Conservation (phyloP, 2,329 filamentous ascomycete genomes). For the Fusarium oxysporum region DNA sequence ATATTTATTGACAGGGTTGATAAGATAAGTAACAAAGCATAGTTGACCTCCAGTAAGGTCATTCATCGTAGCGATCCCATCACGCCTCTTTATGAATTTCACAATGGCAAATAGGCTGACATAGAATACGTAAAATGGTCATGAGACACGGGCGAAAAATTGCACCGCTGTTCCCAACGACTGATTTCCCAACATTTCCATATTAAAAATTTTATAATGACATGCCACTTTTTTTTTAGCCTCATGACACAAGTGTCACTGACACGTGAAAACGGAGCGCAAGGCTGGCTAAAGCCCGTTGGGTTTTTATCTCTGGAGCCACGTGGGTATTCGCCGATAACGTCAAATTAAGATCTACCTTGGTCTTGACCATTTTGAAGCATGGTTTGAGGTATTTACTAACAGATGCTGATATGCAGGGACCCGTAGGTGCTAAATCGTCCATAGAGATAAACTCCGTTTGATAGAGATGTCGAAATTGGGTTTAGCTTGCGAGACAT, state of each 20-base stretch:
- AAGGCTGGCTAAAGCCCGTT: not conserved
- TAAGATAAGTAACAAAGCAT: not conserved
- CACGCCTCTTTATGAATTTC: not conserved
- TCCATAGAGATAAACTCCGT: not conserved
- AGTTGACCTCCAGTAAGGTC: not conserved
- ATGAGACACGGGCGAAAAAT: not conserved
- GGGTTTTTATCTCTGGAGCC: not conserved
- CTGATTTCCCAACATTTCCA: not conserved
- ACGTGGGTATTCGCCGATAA: not conserved
- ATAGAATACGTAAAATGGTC: not conserved
- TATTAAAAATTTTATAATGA: not conserved
- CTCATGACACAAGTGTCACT: not conserved
- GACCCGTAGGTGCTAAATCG: not conserved
- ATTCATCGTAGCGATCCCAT: not conserved
- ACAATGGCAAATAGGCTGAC: not conserved
- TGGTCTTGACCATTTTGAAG: accelerated
- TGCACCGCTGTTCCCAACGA: not conserved
- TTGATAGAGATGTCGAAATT: not conserved
- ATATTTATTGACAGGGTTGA: not conserved
- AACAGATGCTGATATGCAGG: not conserved
- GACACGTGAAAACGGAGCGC: not conserved
- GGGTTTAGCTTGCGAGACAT: conserved; percentile 2
- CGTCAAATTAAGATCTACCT: not conserved
- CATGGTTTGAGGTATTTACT: not conserved
- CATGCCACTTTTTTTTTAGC: not conserved